These are phyloP conservation scores for Nigrograna mackinnonii DNA, from an alignment of 2,329 filamentous ascomycete genomes.

Conservation along the genomic window DNA sequence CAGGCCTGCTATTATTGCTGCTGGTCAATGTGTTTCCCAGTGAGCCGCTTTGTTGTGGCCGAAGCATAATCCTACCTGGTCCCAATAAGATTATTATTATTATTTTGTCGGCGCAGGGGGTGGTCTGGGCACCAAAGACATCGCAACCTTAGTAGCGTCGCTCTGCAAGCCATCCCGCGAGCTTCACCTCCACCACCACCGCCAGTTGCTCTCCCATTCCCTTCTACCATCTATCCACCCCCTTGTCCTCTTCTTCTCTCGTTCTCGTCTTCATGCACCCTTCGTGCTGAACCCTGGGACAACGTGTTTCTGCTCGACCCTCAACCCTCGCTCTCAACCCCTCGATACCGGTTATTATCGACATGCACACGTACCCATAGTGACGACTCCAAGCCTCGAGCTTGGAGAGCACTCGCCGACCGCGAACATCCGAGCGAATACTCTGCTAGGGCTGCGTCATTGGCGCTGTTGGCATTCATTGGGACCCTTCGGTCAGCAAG, in stretches of 20 bases:
- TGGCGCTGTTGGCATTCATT: constrained; percentile 6
- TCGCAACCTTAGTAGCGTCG: constrained; percentile 16
- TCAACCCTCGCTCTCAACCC: constrained; percentile 10
- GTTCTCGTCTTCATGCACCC: too few relatives aligned
- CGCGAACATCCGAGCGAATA: constrained; percentile 10
- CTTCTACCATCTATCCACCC: not conserved
- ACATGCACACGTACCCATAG: constrained; percentile 29
- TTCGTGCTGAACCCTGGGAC: too few relatives aligned
- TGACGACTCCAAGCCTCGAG: constrained; percentile 32
- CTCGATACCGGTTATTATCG: constrained; percentile 14
- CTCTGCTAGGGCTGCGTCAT: constrained; percentile 2
- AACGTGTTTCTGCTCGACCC: too few relatives aligned
- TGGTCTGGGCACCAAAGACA: constrained; percentile 13
- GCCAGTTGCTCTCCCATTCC: constrained; percentile 4
- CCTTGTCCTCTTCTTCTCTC: constrained; percentile 9
- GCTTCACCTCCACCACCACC: constrained; percentile 15
- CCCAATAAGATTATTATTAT: not conserved
- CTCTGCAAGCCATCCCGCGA: constrained; percentile 10
- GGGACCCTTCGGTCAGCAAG: constrained; percentile 16
- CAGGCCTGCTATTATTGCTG: too few relatives aligned
- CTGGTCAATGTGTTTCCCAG: too few relatives aligned
- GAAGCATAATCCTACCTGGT: constrained; percentile 4
- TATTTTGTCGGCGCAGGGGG: constrained; percentile 7
- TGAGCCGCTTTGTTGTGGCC: constrained; percentile 15
- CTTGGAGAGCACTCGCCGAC: constrained; percentile 23